A percentile compares a stretch with the other conserved stretches of the same genome.
These are phyloP conservation scores for Populus ilicifolia DNA, from an alignment of 345 rosid genomes.

Conservation along the genomic window DNA sequence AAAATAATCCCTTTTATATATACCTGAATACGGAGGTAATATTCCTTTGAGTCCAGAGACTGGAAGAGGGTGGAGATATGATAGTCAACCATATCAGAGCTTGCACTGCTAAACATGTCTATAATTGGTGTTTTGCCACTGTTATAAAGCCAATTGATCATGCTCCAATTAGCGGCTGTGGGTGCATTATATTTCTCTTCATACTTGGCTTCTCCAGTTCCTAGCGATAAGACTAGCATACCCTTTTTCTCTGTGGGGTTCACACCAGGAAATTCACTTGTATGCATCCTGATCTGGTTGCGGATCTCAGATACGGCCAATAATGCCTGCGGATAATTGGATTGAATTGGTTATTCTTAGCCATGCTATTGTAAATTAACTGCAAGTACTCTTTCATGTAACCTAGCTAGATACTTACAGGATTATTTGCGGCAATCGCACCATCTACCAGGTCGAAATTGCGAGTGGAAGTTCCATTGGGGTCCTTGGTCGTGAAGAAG, in stretches of 20 bases:
- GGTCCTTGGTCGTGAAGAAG: constrained; percentile 15
- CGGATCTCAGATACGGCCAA: constrained; percentile 12
- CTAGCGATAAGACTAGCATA: constrained; percentile 20
- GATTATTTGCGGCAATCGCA: constrained; percentile 31
- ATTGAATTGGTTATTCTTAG: too few species aligned
- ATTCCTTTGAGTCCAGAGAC: not conserved
- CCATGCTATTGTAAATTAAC: not conserved
- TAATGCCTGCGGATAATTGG: constrained; percentile 8
- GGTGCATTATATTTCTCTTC: constrained; percentile 22
- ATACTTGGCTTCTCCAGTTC: constrained; percentile 24
- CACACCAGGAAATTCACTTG: not conserved
- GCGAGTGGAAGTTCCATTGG: not conserved
- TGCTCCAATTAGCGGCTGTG: constrained; percentile 22
- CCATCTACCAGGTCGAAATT: constrained; percentile 31
- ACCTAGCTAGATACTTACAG: constrained; percentile 7
- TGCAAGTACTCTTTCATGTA: not conserved
- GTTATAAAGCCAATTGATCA: constrained; percentile 16
- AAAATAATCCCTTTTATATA: not conserved
- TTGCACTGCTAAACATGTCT: constrained; percentile 11
- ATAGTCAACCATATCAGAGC: constrained; percentile 18
- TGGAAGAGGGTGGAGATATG: constrained; percentile 15
- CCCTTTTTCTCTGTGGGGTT: not conserved
- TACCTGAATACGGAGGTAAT: constrained; percentile 26
- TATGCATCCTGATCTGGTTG: constrained; percentile 9
- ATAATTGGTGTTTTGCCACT: constrained; percentile 8